phyloP scores from a whole-genome alignment of 192 early-diverging fungal genomes.

The Phycomyces blakesleeanus region DNA sequence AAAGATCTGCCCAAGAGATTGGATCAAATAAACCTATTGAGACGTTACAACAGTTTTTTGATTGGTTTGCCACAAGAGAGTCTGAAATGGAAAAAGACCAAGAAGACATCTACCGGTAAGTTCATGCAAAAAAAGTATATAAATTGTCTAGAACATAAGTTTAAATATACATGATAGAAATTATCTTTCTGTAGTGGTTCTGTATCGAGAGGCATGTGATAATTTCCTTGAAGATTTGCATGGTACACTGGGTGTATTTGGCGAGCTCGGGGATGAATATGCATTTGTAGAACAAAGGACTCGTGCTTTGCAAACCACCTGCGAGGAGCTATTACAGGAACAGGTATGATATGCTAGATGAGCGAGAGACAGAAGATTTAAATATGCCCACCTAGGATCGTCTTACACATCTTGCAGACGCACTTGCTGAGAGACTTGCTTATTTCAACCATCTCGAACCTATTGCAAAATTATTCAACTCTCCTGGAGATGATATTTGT shows the following conservation, averaged over 20 bases:
- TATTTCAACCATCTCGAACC: constrained; percentile 88
- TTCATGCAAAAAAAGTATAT: not conserved
- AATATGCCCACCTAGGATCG: constrained; percentile 37
- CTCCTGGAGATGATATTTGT: constrained; percentile 84
- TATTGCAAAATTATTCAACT: constrained; percentile 71
- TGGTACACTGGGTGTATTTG: constrained; percentile 52
- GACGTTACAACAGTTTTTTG: constrained; percentile 88
- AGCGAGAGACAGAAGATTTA: too few relatives aligned
- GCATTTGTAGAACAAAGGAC: constrained; percentile 79
- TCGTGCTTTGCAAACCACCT: constrained; percentile 69
- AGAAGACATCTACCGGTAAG: constrained; percentile 77
- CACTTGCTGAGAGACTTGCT: constrained; percentile 56
- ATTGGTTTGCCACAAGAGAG: constrained; percentile 87
- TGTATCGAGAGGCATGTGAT: constrained; percentile 62
- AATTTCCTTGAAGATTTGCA: constrained; percentile 61
- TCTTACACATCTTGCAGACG: constrained; percentile 53
- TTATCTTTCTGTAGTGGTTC: constrained; percentile 54
- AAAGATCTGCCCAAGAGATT: constrained; percentile 27
- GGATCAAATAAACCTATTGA: constrained; percentile 63
- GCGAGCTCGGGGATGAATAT: constrained; percentile 65
- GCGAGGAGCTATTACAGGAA: constrained; percentile 73
- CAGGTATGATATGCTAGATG: constrained; percentile 33
- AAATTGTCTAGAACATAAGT: too few relatives aligned
- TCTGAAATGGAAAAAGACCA: constrained; percentile 81
- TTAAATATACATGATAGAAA: constrained; percentile 37